A percentile compares a stretch with the other conserved stretches of the same genome.
Evolutionary conservation across 345 rosid species (phyloP).

Genomic region (Syzygium jambos): DNA sequence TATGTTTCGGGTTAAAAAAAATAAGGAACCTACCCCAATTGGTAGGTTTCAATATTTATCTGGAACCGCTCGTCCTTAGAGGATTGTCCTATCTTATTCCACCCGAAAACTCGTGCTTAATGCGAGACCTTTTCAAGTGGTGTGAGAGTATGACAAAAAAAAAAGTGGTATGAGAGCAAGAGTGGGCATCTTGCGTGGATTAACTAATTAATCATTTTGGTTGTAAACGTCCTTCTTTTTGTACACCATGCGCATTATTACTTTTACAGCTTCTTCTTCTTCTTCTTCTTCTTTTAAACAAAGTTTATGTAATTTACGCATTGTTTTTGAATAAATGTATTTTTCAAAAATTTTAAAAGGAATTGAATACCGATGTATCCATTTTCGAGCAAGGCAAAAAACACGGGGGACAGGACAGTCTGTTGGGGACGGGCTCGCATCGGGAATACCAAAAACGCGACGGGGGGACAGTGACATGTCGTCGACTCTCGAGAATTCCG

Average conservation of each 20-base stretch:
- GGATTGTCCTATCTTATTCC: background rate
- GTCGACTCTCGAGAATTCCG: background rate
- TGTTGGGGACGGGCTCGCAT: background rate
- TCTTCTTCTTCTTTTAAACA: background rate
- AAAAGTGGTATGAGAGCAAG: background rate
- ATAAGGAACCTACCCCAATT: no score
- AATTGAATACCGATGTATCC: background rate
- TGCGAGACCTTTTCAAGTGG: no score
- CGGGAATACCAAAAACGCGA: background rate
- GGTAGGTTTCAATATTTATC: accelerated
- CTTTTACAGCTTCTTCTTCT: background rate
- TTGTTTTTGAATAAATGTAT: no score
- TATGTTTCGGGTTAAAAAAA: no score
- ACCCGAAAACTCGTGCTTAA: no score
- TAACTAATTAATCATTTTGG: background rate
- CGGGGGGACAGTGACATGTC: background rate
- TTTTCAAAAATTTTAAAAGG: no score
- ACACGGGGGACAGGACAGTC: background rate
- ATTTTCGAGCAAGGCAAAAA: background rate
- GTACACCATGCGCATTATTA: no score
- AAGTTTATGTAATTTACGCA: accelerated
- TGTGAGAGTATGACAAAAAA: no score
- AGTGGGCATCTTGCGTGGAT: background rate
- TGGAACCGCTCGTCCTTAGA: no score
- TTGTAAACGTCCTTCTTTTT: no score